Evolutionary conservation across 1,139 yeast species (phyloP).

Genomic region (Yamadazyma sp.): DNA sequence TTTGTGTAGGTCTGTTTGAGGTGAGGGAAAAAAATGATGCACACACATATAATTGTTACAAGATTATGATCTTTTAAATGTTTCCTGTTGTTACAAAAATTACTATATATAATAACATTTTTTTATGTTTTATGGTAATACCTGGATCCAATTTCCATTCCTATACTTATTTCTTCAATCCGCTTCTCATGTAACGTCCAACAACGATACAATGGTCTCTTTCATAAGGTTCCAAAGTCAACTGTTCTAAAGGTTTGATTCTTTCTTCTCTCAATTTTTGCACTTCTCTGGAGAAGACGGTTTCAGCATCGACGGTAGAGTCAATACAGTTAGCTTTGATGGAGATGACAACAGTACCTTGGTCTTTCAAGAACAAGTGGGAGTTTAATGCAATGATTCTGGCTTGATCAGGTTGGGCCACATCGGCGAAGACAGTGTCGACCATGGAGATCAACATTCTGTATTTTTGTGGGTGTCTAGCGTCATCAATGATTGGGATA

Average conservation of each 20-base stretch:
- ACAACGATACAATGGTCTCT: conserved; percentile 99
- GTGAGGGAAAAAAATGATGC: too few relatives aligned
- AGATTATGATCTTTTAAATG: too few relatives aligned
- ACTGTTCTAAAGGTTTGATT: conserved; percentile 97
- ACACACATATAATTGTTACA: too few relatives aligned
- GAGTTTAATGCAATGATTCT: conserved; percentile 98
- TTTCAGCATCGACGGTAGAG: conserved; percentile 98
- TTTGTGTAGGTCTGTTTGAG: too few relatives aligned
- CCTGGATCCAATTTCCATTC: neutral
- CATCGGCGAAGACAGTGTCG: conserved; percentile 98
- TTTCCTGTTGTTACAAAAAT: too few relatives aligned
- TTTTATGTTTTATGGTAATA: neutral
- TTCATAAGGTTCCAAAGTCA: conserved; percentile 98
- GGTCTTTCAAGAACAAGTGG: conserved; percentile 95
- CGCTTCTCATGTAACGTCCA: conserved; percentile 94
- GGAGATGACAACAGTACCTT: conserved; percentile 97
- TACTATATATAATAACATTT: too few relatives aligned
- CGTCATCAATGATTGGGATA: conserved; percentile 98
- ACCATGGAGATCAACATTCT: conserved; percentile 99
- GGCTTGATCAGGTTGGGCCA: conserved; percentile 99
- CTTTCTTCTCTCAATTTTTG: conserved; percentile 98
- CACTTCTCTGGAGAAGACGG: conserved; percentile 98
- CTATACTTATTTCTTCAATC: conserved; percentile 50
- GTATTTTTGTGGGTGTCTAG: conserved; percentile 99
- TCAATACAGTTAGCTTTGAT: conserved; percentile 99